phyloP scores from a whole-genome alignment of 1,139 yeast species.

The Kodamaea fungicola region DNA sequence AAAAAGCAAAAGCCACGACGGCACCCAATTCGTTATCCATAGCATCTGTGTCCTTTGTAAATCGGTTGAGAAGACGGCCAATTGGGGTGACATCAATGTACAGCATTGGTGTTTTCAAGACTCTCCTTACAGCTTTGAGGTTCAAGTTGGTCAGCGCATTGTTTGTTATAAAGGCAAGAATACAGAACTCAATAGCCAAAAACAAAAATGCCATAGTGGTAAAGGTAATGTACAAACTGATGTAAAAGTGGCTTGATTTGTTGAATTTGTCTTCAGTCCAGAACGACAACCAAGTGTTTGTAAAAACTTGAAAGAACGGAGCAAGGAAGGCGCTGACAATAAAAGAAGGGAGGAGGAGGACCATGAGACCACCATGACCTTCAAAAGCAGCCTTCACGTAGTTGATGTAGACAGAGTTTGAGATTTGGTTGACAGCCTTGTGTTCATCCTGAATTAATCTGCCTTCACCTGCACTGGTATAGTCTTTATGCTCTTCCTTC shows the following conservation, averaged over 20 bases:
- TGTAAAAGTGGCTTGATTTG: constrained; percentile 55
- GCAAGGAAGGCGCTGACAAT: constrained; percentile 29
- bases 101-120: constrained; percentile 55
- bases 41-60: constrained; percentile 78
- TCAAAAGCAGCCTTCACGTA: constrained; percentile 14
- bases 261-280: constrained; percentile 66
- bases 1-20: constrained; percentile 49
- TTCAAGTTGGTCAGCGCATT: constrained; percentile 37
- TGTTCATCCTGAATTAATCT: constrained; percentile 15
- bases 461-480: constrained; percentile 7
- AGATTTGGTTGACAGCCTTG: constrained; percentile 16
- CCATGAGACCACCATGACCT: constrained; percentile 16
- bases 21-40: constrained; percentile 73
- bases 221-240: constrained; percentile 67
- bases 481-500: constrained; percentile 7
- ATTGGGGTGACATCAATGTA: constrained; percentile 60
- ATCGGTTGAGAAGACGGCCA: constrained; percentile 68
- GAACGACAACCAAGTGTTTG: constrained; percentile 81
- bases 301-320: constrained; percentile 60
- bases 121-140: constrained; percentile 34
- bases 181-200: constrained; percentile 39
- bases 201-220: constrained; percentile 37
- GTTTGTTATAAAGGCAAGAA: constrained; percentile 51
- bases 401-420: constrained; percentile 12
- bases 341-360: constrained; percentile 18